Evolutionary conservation across 164 flowering plant genomes (phyloP).

Genomic region (Santalum album): DNA sequence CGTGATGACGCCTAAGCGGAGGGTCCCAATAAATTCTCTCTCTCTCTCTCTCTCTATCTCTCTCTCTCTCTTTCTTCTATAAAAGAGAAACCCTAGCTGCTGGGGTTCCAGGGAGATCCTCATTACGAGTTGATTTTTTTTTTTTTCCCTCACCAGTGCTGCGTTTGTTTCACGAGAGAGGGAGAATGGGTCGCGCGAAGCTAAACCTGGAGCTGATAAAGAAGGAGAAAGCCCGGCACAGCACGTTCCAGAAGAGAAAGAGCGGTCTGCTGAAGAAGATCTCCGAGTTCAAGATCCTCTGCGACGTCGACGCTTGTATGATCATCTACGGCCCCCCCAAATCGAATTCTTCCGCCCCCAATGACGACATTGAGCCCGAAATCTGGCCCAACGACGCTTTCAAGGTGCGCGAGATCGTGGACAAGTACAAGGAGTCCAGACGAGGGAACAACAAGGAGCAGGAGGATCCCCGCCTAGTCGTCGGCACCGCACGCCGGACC

Average conservation of each 20-base stretch:
- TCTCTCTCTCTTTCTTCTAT: too few relatives aligned
- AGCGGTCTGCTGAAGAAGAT: constrained; percentile 25
- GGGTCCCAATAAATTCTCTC: too few relatives aligned
- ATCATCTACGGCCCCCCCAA: constrained; percentile 25
- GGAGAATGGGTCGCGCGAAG: constrained; percentile 23
- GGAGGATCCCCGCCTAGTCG: too few relatives aligned
- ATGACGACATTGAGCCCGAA: neutral
- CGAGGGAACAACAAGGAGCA: neutral
- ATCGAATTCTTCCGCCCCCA: neutral
- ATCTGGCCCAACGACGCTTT: constrained; percentile 25
- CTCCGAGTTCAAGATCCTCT: constrained; percentile 24
- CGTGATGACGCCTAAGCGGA: too few relatives aligned
- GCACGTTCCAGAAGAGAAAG: constrained; percentile 23
- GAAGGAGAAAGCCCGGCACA: constrained; percentile 8
- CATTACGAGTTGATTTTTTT: too few relatives aligned
- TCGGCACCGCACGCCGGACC: constrained; percentile 4
- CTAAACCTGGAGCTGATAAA: constrained; percentile 10
- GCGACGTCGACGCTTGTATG: constrained; percentile 33
- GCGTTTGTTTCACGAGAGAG: too few relatives aligned
- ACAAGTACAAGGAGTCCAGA: constrained; percentile 7
- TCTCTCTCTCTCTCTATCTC: too few relatives aligned
- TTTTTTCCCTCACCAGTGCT: too few relatives aligned
- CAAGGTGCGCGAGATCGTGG: constrained; percentile 11
- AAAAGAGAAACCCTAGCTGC: too few relatives aligned
- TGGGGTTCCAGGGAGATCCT: too few relatives aligned